A percentile compares a stretch with the other conserved stretches of the same genome.
These are phyloP conservation scores for Fagus sylvatica DNA, from an alignment of 306 rosid species.

Conservation along the genomic window DNA sequence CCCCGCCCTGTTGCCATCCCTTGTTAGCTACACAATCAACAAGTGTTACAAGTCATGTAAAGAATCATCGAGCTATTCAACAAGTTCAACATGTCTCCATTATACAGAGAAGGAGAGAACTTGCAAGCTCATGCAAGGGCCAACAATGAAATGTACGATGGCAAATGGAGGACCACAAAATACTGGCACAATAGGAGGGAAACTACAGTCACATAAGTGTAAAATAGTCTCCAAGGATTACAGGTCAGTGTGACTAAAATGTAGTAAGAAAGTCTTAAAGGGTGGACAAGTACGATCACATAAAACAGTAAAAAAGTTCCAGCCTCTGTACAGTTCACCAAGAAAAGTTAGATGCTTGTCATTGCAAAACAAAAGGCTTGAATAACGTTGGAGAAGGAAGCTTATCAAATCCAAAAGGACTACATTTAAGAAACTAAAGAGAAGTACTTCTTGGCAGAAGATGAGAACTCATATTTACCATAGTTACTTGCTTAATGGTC, in stretches of 20 bases:
- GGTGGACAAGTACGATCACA: slow-evolving; percentile 45
- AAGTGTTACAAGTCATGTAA: too few relatives aligned
- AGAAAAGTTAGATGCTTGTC: slow-evolving; percentile 65
- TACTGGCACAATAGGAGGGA: slow-evolving; percentile 45
- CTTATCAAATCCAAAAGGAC: slow-evolving; percentile 46
- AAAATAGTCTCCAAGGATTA: slow-evolving; percentile 41
- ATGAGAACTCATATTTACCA: slow-evolving; percentile 48
- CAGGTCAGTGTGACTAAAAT: slow-evolving; percentile 46
- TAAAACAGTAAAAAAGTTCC: slow-evolving; percentile 42
- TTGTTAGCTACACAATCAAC: too few relatives aligned
- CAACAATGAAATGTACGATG: too few relatives aligned
- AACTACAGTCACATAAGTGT: slow-evolving; percentile 40
- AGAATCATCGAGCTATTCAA: too few relatives aligned
- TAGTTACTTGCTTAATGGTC: slow-evolving; percentile 91
- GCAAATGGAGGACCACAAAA: slow-evolving; percentile 35
- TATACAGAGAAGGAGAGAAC: too few relatives aligned
- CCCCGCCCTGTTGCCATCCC: too few relatives aligned
- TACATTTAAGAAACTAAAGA: slow-evolving; percentile 47
- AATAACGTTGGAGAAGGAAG: slow-evolving; percentile 54
- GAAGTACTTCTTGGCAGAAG: slow-evolving; percentile 42
- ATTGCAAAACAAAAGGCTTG: slow-evolving; percentile 53
- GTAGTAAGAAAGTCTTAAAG: slow-evolving; percentile 51
- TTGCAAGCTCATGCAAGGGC: too few relatives aligned
- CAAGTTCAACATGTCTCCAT: too few relatives aligned
- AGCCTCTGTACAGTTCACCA: slow-evolving; percentile 65